These are phyloP conservation scores for Blastobotrys serpentis DNA, from an alignment of 1,139 yeast genomes.

Conservation along the genomic window DNA sequence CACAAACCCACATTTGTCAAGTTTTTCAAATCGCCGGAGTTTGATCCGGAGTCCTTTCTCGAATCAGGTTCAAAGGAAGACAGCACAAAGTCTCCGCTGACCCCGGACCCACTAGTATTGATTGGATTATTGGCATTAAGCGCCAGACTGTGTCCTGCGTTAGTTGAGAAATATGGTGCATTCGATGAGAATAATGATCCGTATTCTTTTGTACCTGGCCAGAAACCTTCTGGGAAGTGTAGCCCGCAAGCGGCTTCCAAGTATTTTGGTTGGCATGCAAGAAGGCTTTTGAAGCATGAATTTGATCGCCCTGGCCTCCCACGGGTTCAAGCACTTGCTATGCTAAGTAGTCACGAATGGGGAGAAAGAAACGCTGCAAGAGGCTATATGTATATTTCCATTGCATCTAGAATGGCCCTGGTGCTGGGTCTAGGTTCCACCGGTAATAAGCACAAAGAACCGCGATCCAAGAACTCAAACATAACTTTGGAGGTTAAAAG, in stretches of 20 bases:
- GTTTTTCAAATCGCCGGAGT: slow-evolving; percentile 14
- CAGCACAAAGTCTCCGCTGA: background rate
- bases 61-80: slow-evolving; percentile 1
- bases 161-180: slow-evolving; percentile 14
- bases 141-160: slow-evolving; percentile 16
- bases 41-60: slow-evolving; percentile 12
- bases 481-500: slow-evolving; percentile 14
- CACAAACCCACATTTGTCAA: slow-evolving; percentile 19
- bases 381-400: slow-evolving; percentile 17
- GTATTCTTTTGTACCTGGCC: background rate
- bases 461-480: slow-evolving; percentile 7
- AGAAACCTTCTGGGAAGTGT: background rate
- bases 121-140: slow-evolving; percentile 17
- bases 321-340: slow-evolving; percentile 18
- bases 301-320: slow-evolving; percentile 18
- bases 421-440: slow-evolving; percentile 17
- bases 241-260: slow-evolving; percentile 13
- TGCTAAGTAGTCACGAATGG: slow-evolving; percentile 23
- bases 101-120: slow-evolving; percentile 18
- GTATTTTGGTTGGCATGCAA: slow-evolving; percentile 21
- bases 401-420: slow-evolving; percentile 15
- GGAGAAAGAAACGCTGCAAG: slow-evolving; percentile 18
- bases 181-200: slow-evolving; percentile 14
- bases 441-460: slow-evolving; percentile 8
- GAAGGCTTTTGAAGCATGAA: slow-evolving; percentile 10